Evolutionary conservation across 345 rosid species (phyloP), one percentile per base, ranked within the genome.

Genomic region (Syzygium aqueum): DNA sequence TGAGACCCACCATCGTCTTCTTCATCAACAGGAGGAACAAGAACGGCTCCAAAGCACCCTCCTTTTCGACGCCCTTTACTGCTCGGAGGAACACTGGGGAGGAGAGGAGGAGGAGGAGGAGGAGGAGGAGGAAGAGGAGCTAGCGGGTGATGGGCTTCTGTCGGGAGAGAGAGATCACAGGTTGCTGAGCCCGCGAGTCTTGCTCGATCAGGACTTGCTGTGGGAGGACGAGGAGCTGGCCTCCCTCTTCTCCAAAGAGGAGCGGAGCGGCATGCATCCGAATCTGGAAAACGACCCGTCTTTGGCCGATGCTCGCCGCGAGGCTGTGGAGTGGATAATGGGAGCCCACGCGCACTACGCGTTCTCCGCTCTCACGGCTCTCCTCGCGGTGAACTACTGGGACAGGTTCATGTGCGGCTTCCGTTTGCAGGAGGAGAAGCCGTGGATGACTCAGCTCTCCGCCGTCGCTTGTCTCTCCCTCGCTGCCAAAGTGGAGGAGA

Each of bases 391-490:
- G 78, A 91, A 95, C 92, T 95, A 92, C 89, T 92, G 94, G 12
- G 98, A 95, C 85, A 92, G 97, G 89, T 95, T 95, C 89, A 89
- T 93, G 80, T 87, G 92, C 89, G 89, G 87, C 33, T 85, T 87
- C 51, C 61, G 40, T 22, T 67, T 30, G 65, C 92, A 92, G 84
- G 88, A 86, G 25, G 91, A 93, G 84, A 93, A 94, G 89, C 97
- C 95, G 27, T 94, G 98, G 98, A 91, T 92, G 96, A 87, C 88
- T 85, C 97, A 94, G 78, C 92, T 95, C 11, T 89, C 91, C n/a
- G 96, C 96, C 30, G 95, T 94, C 61, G 95, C 96, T 86, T 94
- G 96, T 85, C 92, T 95, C 77, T 95, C 98, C 53, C 91, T 95
- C 52, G 96, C 97, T 14, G 96, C 98, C 85, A 89, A 89, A 84